Conservation (phyloP, 208 protist genomes). For the Wallacemonas collosoma region DNA sequence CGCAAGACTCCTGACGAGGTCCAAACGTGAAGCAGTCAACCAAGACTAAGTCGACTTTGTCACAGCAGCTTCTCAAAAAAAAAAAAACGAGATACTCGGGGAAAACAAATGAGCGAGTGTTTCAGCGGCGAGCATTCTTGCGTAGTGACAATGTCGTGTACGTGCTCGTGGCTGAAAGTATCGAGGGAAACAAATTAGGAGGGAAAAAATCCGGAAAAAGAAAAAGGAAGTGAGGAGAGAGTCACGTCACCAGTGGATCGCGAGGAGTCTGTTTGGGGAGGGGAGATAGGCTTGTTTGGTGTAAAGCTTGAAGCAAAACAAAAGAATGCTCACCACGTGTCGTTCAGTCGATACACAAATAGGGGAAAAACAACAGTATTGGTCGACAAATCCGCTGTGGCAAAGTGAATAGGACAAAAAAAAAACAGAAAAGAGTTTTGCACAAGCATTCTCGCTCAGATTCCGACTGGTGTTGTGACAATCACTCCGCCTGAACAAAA, state of each 20-base stretch:
- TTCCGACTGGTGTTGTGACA: background rate
- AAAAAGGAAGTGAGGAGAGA: slow-evolving; percentile 9
- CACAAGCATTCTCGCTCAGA: background rate
- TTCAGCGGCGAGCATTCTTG: slow-evolving; percentile 3
- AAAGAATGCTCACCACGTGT: background rate
- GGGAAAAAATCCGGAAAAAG: slow-evolving; percentile 15
- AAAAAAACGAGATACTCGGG: background rate
- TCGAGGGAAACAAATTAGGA: background rate
- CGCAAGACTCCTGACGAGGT: no score
- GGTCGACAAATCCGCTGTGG: background rate
- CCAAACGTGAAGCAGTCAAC: no score
- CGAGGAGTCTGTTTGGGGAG: background rate
- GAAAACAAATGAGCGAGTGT: background rate
- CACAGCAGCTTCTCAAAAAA: background rate
- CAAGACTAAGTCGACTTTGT: background rate
- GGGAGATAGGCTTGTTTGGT: background rate
- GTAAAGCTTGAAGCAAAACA: background rate
- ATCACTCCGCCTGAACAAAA: no score
- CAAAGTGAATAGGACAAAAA: background rate
- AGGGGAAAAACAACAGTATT: background rate
- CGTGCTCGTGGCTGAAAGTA: background rate
- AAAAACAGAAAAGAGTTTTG: background rate
- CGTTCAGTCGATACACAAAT: background rate
- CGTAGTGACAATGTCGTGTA: slow-evolving; percentile 17
- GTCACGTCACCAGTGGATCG: background rate